Evolutionary conservation across 2,329 filamentous ascomycete species (phyloP).

Genomic region (Domatiomyces catenatus): DNA sequence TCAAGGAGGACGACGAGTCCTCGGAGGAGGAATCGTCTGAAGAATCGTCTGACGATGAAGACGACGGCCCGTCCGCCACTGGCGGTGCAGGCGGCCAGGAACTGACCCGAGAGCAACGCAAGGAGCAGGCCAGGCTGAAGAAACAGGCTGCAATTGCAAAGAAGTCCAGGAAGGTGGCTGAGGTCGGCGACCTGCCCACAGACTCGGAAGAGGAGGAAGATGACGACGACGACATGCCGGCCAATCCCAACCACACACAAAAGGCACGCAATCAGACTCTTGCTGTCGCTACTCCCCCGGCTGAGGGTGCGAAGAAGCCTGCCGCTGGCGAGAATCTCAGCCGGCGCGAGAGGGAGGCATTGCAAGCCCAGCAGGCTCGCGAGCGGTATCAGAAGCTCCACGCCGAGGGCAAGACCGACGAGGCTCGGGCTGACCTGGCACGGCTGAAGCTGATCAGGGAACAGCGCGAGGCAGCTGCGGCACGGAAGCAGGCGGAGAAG

Average conservation of each 20-base stretch:
- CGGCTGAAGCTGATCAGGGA: conserved; percentile 68
- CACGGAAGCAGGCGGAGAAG: conserved; percentile 63
- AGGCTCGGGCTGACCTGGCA: conserved; percentile 78
- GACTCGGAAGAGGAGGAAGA: conserved; percentile 35
- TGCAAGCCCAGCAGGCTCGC: conserved; percentile 75
- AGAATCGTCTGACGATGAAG: conserved; percentile 29
- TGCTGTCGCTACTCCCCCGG: conserved; percentile 6
- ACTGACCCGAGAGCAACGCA: conserved; percentile 73
- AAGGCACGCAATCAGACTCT: conserved; percentile 52
- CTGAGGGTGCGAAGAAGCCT: conserved; percentile 43
- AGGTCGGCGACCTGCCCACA: conserved; percentile 73
- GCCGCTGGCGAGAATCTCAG: conserved; percentile 41
- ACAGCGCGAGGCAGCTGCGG: conserved; percentile 70
- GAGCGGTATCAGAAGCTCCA: conserved; percentile 86
- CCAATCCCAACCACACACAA: conserved; percentile 74
- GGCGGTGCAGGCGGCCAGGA: conserved; percentile 31
- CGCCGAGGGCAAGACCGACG: conserved; percentile 89
- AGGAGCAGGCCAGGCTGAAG: conserved; percentile 71
- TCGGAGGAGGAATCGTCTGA: conserved; percentile 34
- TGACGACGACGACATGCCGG: conserved; percentile 38
- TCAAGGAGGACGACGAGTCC: conserved; percentile 29
- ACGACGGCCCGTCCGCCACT: conserved; percentile 31
- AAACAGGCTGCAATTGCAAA: conserved; percentile 77
- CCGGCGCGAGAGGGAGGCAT: conserved; percentile 56
- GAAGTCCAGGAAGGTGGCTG: conserved; percentile 54